phyloP scores from a whole-genome alignment of 2,329 filamentous ascomycete species.

The Colletotrichum caudatum region DNA sequence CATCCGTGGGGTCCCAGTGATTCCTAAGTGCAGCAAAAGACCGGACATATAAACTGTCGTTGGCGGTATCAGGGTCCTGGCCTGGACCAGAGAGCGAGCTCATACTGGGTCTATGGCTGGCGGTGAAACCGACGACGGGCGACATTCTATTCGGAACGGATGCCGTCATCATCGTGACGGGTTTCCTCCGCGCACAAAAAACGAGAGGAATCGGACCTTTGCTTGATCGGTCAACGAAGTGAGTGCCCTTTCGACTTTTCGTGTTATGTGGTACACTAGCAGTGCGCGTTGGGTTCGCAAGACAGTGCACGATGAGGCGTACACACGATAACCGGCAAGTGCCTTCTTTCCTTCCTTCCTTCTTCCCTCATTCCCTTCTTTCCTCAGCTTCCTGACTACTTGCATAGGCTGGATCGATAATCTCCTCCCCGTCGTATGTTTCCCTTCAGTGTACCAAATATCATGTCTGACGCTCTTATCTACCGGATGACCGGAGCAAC shows the following conservation, averaged over 20 bases:
- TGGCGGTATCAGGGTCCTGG: slow-evolving; percentile 12
- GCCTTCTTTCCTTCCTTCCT: no score
- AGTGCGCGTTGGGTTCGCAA: background rate
- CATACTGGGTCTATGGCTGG: background rate
- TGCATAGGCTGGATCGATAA: background rate
- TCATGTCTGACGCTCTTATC: background rate
- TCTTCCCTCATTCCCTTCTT: background rate
- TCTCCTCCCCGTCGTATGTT: background rate
- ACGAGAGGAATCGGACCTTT: background rate
- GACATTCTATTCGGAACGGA: background rate
- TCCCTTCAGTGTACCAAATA: no score
- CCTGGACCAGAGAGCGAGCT: slow-evolving; percentile 6
- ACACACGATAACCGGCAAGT: no score
- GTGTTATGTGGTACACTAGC: no score
- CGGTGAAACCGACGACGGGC: slow-evolving; percentile 9
- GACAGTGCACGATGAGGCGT: background rate
- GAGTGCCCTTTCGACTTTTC: background rate
- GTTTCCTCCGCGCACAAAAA: background rate
- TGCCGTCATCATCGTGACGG: background rate
- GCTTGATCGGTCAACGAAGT: background rate
- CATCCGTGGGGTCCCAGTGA: background rate
- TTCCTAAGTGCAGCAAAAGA: slow-evolving; percentile 1
- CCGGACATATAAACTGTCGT: slow-evolving; percentile 2
- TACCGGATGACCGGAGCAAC: background rate
- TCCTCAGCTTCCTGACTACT: background rate